Evolutionary conservation across 192 early-diverging fungal genomes (phyloP).

Genomic region (Endogone sp.): DNA sequence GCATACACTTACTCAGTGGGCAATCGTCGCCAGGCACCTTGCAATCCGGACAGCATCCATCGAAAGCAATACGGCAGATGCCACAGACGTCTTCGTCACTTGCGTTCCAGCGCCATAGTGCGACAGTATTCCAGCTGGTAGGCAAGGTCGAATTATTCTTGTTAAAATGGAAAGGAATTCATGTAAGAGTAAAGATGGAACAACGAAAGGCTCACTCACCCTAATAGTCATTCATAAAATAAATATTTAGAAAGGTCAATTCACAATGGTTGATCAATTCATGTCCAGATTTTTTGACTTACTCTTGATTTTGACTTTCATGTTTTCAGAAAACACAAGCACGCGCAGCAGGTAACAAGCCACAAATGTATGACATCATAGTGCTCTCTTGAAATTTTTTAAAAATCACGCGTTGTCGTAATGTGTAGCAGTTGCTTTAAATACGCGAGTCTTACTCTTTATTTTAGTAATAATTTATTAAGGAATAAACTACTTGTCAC

Average conservation of each 20-base stretch:
- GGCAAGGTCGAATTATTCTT: no score
- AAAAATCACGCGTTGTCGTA: no score
- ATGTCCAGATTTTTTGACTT: not conserved
- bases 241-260: not conserved
- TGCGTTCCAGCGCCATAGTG: slow-evolving; percentile 87
- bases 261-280: not conserved
- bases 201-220: not conserved
- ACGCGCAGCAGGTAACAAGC: no score
- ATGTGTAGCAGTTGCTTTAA: no score
- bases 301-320: not conserved
- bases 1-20: slow-evolving; percentile 51
- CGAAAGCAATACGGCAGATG: slow-evolving; percentile 84
- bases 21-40: slow-evolving; percentile 86
- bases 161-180: not conserved
- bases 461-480: no score
- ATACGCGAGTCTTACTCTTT: no score
- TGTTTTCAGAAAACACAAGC: no score
- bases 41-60: slow-evolving; percentile 82
- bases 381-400: no score
- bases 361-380: no score
- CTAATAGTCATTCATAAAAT: not conserved
- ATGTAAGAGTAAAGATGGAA: not conserved
- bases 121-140: slow-evolving; percentile 68
- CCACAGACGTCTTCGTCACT: slow-evolving; percentile 85
- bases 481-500: no score